Evolutionary conservation across 768 basidiomycete species (phyloP).

Genomic region (Tulasnella sp.): DNA sequence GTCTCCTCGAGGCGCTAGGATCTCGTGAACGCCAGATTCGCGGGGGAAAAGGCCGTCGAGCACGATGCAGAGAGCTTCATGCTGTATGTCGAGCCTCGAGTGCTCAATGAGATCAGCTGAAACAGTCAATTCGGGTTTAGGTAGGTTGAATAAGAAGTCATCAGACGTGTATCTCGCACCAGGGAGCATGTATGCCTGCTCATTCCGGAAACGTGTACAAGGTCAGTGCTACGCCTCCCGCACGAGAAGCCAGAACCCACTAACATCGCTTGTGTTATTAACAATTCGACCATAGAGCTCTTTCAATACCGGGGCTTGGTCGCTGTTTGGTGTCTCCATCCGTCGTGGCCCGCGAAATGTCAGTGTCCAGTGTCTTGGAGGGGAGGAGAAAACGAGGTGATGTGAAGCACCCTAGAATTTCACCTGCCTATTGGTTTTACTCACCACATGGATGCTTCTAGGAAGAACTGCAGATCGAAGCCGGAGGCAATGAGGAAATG

Average conservation of each 20-base stretch:
- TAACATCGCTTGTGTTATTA: background rate
- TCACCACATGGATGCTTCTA: background rate
- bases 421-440: background rate
- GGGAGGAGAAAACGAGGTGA: background rate
- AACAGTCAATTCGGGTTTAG: background rate
- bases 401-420: background rate
- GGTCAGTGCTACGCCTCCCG: background rate
- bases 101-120: constrained; percentile 36
- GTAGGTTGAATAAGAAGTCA: background rate
- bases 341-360: background rate
- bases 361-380: background rate
- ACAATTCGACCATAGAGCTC: background rate
- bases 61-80: constrained; percentile 34
- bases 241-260: background rate
- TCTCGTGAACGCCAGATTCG: constrained; percentile 33
- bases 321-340: background rate
- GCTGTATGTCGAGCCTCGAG: constrained; percentile 37
- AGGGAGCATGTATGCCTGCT: background rate
- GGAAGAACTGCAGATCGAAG: background rate
- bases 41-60: constrained; percentile 35
- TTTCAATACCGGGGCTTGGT: background rate
- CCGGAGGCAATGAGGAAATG: background rate
- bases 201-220: background rate
- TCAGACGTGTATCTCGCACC: background rate
- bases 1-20: constrained; percentile 34